These are phyloP conservation scores for Rhododendron simsii DNA, from an alignment of 148 eudicot genomes.

Conservation along the genomic window DNA sequence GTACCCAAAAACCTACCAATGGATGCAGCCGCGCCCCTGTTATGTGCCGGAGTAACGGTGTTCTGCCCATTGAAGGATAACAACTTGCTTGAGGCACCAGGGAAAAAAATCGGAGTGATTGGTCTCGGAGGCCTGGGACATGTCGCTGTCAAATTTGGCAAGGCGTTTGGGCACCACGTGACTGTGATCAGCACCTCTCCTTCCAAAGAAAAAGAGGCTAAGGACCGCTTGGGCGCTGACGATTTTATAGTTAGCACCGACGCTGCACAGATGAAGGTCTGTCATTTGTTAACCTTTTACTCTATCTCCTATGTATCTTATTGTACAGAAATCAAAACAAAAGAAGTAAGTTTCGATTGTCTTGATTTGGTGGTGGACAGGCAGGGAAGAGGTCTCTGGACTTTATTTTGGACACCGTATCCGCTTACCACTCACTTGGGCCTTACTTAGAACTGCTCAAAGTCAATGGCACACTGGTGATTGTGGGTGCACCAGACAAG, in stretches of 20 bases:
- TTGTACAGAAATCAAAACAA: no score
- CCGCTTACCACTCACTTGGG: constrained; percentile 80
- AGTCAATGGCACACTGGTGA: constrained; percentile 66
- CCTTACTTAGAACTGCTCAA: constrained; percentile 65
- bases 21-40: constrained; percentile 80
- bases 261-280: constrained; percentile 63
- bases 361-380: constrained; percentile 27
- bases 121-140: constrained; percentile 93
- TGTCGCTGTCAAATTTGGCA: constrained; percentile 78
- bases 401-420: constrained; percentile 73
- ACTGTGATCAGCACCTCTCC: constrained; percentile 90
- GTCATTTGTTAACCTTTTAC: constrained; percentile 9
- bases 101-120: constrained; percentile 64
- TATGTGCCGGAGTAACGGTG: constrained; percentile 88
- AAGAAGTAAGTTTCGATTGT: background rate
- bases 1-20: constrained; percentile 67
- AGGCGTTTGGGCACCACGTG: constrained; percentile 85
- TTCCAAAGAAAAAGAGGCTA: constrained; percentile 71
- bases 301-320: no score
- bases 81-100: constrained; percentile 37
- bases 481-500: constrained; percentile 93
- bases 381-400: constrained; percentile 58
- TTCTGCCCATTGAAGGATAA: constrained; percentile 72
- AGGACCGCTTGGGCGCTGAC: constrained; percentile 54
- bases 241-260: constrained; percentile 70